Percentiles rank a stretch among this genome's conserved stretches.
Conservation (phyloP, 192 early-diverging fungal species). For the Mortierella hygrophila region DNA sequence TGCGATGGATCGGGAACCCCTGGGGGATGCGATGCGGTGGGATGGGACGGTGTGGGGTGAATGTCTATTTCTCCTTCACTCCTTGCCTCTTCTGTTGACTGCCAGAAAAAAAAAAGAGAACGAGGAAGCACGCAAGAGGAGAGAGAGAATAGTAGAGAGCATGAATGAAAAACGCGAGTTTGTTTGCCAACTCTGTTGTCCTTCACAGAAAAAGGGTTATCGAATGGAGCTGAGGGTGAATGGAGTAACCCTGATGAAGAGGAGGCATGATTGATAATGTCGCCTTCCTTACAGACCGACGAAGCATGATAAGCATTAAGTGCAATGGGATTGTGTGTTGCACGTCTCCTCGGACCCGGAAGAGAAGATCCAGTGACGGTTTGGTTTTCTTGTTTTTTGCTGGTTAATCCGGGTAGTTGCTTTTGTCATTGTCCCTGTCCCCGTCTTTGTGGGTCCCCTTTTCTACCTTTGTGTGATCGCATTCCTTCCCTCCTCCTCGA, state of each 20-base stretch:
- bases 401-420: not conserved
- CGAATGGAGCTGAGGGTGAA: too few relatives aligned
- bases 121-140: not conserved
- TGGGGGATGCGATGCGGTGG: not conserved
- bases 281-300: too few relatives aligned
- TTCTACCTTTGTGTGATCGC: not conserved
- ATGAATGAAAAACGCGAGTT: not conserved
- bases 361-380: not conserved
- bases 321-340: not conserved
- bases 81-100: not conserved
- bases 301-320: too few relatives aligned
- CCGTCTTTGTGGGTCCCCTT: too few relatives aligned
- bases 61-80: not conserved
- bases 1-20: constrained; percentile 1
- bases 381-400: not conserved
- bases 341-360: not conserved
- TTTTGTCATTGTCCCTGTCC: too few relatives aligned
- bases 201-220: not conserved
- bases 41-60: not conserved
- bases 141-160: not conserved
- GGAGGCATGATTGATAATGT: too few relatives aligned
- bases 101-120: too few relatives aligned
- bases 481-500: not conserved
- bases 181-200: not conserved
- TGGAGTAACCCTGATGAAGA: too few relatives aligned